Base-by-base conservation (phyloP, 2,329 filamentous ascomycete species). In the Pleoardoris graminearum region DNA sequence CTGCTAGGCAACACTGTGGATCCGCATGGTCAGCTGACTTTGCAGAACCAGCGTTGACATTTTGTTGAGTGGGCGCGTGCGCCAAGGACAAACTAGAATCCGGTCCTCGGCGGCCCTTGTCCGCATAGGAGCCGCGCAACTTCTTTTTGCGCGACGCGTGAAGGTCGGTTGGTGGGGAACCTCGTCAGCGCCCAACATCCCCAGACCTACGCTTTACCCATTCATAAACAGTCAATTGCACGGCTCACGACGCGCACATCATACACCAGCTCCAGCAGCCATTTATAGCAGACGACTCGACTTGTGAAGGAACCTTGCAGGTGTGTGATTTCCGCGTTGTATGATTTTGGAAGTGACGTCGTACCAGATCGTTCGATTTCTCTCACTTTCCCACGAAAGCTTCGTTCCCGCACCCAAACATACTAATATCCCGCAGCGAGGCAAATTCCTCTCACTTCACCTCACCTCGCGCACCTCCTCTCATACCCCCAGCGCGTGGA, bases 91-190 rank as follows among this genome's bases (percentile, higher is more conserved):
- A n/a, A n/a, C 39, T 48, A 51, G 39, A 48, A 44, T 54, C 54
- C 54, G 56, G 51, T 59, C 48, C 42, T 59, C 54, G 56, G 56
- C 53, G 50, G 53, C 16, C 30, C 23, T 52, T 59, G 29, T 43
- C 48, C 51, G 39, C 50, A 42, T 7, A 14, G 30, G 10, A 32
- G 10, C 44, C 42, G 22, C 37, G 41, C 42, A 33, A 43, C 42
- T 45, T 54, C 43, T 36, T 53, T 48, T 27, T 53, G 35, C 47
- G 39, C 47, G 39, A 43, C 50, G 50, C 50, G 46, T 51, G 48
- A 45, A 51, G 30, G 44, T 46, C 37, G 41, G 38, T 29, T 58
- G 47, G 46, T 50, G 47, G 38, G 48, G 33, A 38, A 30, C 44
- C 32, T 30, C 44, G 33, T 44, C 44, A 47, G 32, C 43, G 33